phyloP scores from a whole-genome alignment of 2,329 filamentous ascomycete species.

The Huntiella savannae region DNA sequence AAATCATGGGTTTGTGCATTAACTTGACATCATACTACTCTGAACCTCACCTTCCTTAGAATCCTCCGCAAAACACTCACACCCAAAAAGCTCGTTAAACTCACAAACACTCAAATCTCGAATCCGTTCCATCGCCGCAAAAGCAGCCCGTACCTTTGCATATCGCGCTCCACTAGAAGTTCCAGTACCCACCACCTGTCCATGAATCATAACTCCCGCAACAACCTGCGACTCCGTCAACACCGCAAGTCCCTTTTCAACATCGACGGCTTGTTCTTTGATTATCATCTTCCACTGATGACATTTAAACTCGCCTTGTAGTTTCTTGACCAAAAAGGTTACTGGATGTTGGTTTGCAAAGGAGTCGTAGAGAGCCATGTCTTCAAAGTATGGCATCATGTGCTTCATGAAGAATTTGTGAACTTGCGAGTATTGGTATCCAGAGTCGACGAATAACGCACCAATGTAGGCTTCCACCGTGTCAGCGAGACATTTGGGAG shows the following conservation, averaged over 20 bases:
- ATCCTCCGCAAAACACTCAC: slow-evolving; percentile 33
- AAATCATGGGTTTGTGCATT: background rate
- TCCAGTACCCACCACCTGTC: slow-evolving; percentile 42
- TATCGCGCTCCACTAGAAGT: slow-evolving; percentile 47
- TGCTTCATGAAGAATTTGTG: slow-evolving; percentile 58
- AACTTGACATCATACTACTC: background rate
- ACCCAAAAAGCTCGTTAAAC: slow-evolving; percentile 42
- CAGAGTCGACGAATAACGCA: slow-evolving; percentile 77
- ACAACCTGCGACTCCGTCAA: slow-evolving; percentile 35
- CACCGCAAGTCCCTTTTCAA: slow-evolving; percentile 24
- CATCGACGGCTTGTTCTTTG: slow-evolving; percentile 24
- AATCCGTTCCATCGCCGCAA: slow-evolving; percentile 33
- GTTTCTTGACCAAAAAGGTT: slow-evolving; percentile 46
- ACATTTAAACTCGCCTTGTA: slow-evolving; percentile 50
- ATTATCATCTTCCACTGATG: slow-evolving; percentile 34
- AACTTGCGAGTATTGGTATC: slow-evolving; percentile 57
- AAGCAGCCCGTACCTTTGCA: slow-evolving; percentile 50
- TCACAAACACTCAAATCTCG: slow-evolving; percentile 28
- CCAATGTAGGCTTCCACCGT: slow-evolving; percentile 78
- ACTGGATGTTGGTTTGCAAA: slow-evolving; percentile 77
- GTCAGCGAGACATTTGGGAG: slow-evolving; percentile 64
- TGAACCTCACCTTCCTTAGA: background rate
- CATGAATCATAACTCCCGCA: slow-evolving; percentile 61
- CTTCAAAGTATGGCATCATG: slow-evolving; percentile 58
- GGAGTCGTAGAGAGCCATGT: slow-evolving; percentile 74